Percentiles rank a stretch among this genome's conserved stretches.
phyloP scores from a whole-genome alignment of 768 basidiomycete genomes.

The Mycena alexandri region DNA sequence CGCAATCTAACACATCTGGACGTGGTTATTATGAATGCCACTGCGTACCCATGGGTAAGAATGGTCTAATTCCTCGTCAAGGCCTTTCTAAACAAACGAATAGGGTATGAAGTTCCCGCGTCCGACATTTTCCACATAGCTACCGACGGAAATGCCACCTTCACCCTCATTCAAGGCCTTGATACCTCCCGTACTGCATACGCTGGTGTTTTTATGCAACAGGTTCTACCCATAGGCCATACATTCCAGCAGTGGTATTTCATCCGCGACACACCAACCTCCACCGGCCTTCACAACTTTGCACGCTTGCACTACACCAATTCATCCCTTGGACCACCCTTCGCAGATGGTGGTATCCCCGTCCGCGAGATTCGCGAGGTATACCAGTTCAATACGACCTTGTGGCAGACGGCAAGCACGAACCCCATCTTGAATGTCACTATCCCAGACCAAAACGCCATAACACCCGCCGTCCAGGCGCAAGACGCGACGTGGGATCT shows the following conservation, averaged over 20 bases:
- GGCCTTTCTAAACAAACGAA: not conserved
- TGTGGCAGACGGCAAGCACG: slow-evolving; percentile 28
- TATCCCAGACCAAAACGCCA: slow-evolving; percentile 23
- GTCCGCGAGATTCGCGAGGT: slow-evolving; percentile 26
- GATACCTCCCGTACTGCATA: slow-evolving; percentile 3
- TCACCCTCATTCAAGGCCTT: slow-evolving; percentile 22
- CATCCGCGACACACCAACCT: slow-evolving; percentile 18
- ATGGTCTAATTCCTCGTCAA: not conserved
- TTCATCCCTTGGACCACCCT: slow-evolving; percentile 17
- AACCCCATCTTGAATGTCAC: slow-evolving; percentile 20
- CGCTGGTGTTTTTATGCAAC: slow-evolving; percentile 26
- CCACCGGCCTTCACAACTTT: slow-evolving; percentile 25
- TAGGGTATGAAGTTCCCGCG: slow-evolving; percentile 13
- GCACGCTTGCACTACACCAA: slow-evolving; percentile 27
- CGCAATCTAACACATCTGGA: slow-evolving; percentile 29
- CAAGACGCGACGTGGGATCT: slow-evolving; percentile 30
- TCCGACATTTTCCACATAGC: slow-evolving; percentile 26
- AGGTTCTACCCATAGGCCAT: slow-evolving; percentile 26
- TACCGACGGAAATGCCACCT: slow-evolving; percentile 27
- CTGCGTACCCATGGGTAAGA: slow-evolving; percentile 20
- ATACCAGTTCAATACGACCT: slow-evolving; percentile 25
- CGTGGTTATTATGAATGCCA: slow-evolving; percentile 31
- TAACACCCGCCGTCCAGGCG: slow-evolving; percentile 22
- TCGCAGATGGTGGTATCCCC: slow-evolving; percentile 24
- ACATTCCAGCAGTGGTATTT: slow-evolving; percentile 32